Conservation (phyloP, 2,329 filamentous ascomycete genomes). For the Beauveria scarabaeidicola region DNA sequence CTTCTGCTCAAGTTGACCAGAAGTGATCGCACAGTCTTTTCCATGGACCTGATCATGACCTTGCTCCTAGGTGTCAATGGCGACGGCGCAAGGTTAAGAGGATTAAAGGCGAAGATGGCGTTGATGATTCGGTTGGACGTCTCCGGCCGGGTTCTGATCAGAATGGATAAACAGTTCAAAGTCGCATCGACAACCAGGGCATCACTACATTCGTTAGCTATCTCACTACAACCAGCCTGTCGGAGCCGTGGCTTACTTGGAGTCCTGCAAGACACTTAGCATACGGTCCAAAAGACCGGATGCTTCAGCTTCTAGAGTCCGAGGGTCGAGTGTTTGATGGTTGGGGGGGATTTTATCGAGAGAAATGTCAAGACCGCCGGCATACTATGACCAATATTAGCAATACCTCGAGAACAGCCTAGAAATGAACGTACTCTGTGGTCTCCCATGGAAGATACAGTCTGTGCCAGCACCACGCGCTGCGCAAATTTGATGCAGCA, state of each 20-base stretch:
- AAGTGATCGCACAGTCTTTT: constrained; percentile 80
- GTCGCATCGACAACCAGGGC: constrained; percentile 84
- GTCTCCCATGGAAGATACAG: constrained; percentile 71
- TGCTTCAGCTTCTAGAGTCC: constrained; percentile 84
- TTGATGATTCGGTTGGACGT: constrained; percentile 80
- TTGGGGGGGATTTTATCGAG: constrained; percentile 75
- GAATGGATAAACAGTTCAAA: constrained; percentile 73
- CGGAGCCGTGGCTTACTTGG: constrained; percentile 50
- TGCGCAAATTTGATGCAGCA: constrained; percentile 98
- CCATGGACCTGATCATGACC: constrained; percentile 85
- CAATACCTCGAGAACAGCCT: constrained; percentile 11
- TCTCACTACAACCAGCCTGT: not conserved
- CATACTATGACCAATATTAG: constrained; percentile 28
- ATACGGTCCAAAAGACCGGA: constrained; percentile 85
- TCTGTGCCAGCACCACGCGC: constrained; percentile 85
- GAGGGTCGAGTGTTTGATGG: constrained; percentile 70
- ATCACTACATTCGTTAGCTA: constrained; percentile 50
- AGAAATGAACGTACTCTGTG: constrained; percentile 56
- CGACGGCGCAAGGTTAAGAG: constrained; percentile 68
- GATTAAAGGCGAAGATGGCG: constrained; percentile 84
- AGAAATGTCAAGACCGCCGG: constrained; percentile 62
- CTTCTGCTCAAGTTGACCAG: constrained; percentile 79
- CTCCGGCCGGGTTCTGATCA: constrained; percentile 73
- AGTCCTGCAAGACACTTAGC: constrained; percentile 75
- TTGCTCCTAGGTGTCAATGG: constrained; percentile 71